Evolutionary conservation across 1,139 yeast genomes (phyloP), one percentile per base, ranked within the genome.

Genomic region (Protomyces lactucae-debilis): DNA sequence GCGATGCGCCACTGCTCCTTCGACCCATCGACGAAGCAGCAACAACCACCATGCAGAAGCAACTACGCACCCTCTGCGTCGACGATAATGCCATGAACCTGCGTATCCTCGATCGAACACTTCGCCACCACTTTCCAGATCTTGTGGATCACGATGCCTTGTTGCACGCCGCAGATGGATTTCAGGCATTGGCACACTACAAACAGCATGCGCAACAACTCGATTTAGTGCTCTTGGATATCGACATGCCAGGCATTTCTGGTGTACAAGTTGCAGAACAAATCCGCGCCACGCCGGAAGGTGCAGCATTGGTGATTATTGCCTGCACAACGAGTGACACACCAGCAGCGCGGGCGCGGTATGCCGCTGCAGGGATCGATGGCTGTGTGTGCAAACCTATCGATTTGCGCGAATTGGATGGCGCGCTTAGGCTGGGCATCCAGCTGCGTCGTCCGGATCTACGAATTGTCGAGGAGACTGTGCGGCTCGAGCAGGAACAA

Each of bases 211-310:
- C 35, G 18, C 16, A 12, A 25, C 54, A 36, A 12, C 54, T 52
- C 52, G 64, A 60, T 36, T 52, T 60, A 21, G 46, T 60, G 18
- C 59, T 60, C 14, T 54, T 60, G 32, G 64, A 60, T 48, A 60
- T 60, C 28, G 64, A 60, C 36, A 60, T 60, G 64, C 64, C 64
- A 14, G 59, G 55, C 32, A 21, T 60, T 45, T 54, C 59, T 16
- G 64, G 64, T 10, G 55, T 54, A 18, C 40, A 60, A 36, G 64
- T 60, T 3, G 59, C 64, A 2, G 43, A 55, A 25, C 45, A 48
- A 14, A 39, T 60, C 32, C 48, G 64, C 8, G 23, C 46, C 18
- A 35, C 25, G 14, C 37, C 32, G 2, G 28, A n/a, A n/a, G 18
- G 18, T 16, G 14, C 18, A 12, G 55, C 51, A 10, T 28, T 39